Percentiles rank a stretch among this genome's conserved stretches.
Conservation (phyloP, 2,329 filamentous ascomycete genomes). For the Didymella pinodella region DNA sequence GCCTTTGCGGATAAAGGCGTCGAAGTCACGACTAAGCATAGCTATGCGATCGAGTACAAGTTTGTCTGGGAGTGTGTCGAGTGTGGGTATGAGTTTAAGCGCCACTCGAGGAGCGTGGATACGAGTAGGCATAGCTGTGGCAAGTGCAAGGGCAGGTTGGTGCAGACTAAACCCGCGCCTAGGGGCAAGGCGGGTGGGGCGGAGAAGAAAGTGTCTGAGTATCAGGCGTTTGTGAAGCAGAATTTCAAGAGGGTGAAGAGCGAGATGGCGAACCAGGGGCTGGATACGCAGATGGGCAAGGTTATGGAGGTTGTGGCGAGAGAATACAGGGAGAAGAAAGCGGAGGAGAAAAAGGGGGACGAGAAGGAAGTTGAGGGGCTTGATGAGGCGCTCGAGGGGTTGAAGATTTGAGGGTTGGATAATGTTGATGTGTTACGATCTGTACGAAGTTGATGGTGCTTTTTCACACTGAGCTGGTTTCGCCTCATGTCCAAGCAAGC, state of each 20-base stretch:
- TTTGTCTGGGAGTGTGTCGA: conserved; percentile 81
- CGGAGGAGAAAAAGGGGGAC: conserved; percentile 21
- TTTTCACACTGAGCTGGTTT: no score
- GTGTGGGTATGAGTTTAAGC: conserved; percentile 77
- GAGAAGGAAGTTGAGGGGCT: conserved; percentile 20
- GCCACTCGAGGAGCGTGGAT: conserved; percentile 88
- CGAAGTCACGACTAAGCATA: conserved; percentile 87
- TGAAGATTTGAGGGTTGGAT: conserved; percentile 22
- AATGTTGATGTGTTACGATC: neutral
- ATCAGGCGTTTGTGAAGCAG: conserved; percentile 69
- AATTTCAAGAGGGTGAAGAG: conserved; percentile 65
- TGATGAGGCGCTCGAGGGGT: conserved; percentile 35
- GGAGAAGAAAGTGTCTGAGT: conserved; percentile 55
- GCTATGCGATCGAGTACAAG: conserved; percentile 89
- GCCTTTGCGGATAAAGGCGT: conserved; percentile 70
- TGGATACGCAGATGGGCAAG: conserved; percentile 61
- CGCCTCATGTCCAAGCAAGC: no score
- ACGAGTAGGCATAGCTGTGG: conserved; percentile 76
- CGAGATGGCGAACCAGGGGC: conserved; percentile 59
- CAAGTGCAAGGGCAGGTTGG: conserved; percentile 70
- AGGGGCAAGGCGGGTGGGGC: conserved; percentile 50
- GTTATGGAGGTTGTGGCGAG: conserved; percentile 73
- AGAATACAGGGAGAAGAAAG: conserved; percentile 64
- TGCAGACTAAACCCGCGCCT: conserved; percentile 82
- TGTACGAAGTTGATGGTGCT: neutral